A percentile compares a stretch with the other conserved stretches of the same genome.
These are phyloP conservation scores for Gossypium davidsonii DNA, from an alignment of 441 rosid species.

Conservation along the genomic window DNA sequence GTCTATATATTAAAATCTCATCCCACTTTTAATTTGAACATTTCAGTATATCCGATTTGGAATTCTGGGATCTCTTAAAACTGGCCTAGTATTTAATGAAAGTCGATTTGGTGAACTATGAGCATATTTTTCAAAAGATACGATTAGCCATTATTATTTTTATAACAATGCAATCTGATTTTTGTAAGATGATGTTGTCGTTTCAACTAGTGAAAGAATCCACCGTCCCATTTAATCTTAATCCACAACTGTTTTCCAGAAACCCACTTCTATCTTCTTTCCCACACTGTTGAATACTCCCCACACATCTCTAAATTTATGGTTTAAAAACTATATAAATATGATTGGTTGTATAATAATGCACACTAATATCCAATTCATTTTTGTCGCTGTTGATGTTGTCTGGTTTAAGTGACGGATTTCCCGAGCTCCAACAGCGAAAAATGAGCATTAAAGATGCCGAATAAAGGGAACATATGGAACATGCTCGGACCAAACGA, in stretches of 20 bases:
- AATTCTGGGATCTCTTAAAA: background rate
- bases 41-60: background rate
- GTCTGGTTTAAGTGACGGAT: slow-evolving; percentile 1
- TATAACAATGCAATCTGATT: background rate
- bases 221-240: background rate
- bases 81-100: background rate
- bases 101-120: background rate
- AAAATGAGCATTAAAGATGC: background rate
- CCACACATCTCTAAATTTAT: no score
- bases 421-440: background rate
- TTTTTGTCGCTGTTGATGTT: background rate
- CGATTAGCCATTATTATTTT: background rate
- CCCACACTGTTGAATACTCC: no score
- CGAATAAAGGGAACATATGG: background rate
- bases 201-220: background rate
- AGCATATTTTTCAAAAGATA: background rate
- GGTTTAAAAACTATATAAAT: no score
- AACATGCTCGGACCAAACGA: slow-evolving; percentile 5
- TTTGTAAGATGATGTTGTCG: background rate
- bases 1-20: background rate
- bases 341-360: background rate
- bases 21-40: background rate
- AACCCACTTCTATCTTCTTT: background rate
- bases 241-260: background rate
- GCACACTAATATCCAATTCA: background rate